These are phyloP conservation scores for Babesia divergens DNA, from an alignment of 169 alveolate species.

Conservation along the genomic window DNA sequence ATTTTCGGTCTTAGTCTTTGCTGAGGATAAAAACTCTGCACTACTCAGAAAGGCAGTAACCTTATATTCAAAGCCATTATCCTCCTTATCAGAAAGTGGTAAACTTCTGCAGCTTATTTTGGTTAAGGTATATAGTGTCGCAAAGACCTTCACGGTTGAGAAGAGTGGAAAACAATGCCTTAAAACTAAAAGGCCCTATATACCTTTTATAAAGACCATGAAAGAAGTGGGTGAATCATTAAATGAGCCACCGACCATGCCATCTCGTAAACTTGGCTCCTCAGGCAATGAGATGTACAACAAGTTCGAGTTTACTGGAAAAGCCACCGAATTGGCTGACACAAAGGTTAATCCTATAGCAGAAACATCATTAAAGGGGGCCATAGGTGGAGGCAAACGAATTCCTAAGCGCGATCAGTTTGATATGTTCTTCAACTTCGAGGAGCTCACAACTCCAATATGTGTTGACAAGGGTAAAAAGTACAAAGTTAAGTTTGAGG, in stretches of 20 bases:
- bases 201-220: no score
- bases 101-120: neutral
- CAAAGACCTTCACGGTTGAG: neutral
- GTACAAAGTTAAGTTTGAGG: neutral
- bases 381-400: neutral
- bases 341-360: neutral
- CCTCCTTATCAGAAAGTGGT: neutral
- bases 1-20: neutral
- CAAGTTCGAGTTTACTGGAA: neutral
- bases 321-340: neutral
- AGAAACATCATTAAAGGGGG: neutral
- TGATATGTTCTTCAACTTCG: constrained; percentile 5
- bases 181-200: no score
- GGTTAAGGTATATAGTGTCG: neutral
- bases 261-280: no score
- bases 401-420: neutral
- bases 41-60: neutral
- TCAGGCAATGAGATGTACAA: neutral
- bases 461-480: neutral
- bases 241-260: no score
- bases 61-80: neutral
- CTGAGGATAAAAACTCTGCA: neutral
- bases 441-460: neutral
- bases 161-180: no score
- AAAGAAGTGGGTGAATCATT: no score